Evolutionary conservation across 257 asterid species (phyloP).

Genomic region (Solanum chaucha): DNA sequence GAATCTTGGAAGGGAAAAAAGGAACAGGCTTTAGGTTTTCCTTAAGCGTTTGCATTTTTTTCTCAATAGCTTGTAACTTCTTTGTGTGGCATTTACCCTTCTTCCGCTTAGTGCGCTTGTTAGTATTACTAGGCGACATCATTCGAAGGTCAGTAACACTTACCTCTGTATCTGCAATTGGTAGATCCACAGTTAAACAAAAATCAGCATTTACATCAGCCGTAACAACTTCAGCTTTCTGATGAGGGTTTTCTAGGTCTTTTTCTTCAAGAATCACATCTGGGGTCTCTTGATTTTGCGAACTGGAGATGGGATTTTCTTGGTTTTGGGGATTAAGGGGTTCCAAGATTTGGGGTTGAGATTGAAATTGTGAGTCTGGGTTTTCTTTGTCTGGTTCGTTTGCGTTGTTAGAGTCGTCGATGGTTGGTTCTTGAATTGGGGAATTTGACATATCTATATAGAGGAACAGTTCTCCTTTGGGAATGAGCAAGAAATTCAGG

Average conservation of each 20-base stretch:
- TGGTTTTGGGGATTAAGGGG: background rate
- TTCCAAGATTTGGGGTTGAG: conserved; percentile 11
- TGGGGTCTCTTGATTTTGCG: background rate
- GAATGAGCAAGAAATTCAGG: background rate
- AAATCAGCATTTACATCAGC: background rate
- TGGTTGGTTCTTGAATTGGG: background rate
- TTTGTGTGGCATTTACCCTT: conserved; percentile 34
- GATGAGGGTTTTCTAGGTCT: conserved; percentile 15
- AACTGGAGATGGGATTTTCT: background rate
- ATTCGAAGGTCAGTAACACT: conserved; percentile 8
- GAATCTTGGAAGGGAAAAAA: conserved; percentile 34
- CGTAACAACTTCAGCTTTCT: background rate
- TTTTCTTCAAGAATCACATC: background rate
- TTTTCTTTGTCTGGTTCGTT: background rate
- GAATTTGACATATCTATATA: background rate
- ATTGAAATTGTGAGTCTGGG: background rate
- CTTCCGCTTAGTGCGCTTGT: conserved; percentile 31
- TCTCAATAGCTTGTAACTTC: conserved; percentile 45
- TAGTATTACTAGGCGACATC: conserved; percentile 16
- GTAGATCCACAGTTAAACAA: conserved; percentile 3
- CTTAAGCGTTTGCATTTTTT: conserved; percentile 31
- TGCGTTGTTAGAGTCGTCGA: background rate
- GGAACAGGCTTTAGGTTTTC: conserved; percentile 57
- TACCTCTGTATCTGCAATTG: conserved; percentile 2
- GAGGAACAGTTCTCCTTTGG: background rate